These are phyloP conservation scores for Melampsora americana DNA, from an alignment of 1,284 basidiomycete genomes.

Conservation along the genomic window DNA sequence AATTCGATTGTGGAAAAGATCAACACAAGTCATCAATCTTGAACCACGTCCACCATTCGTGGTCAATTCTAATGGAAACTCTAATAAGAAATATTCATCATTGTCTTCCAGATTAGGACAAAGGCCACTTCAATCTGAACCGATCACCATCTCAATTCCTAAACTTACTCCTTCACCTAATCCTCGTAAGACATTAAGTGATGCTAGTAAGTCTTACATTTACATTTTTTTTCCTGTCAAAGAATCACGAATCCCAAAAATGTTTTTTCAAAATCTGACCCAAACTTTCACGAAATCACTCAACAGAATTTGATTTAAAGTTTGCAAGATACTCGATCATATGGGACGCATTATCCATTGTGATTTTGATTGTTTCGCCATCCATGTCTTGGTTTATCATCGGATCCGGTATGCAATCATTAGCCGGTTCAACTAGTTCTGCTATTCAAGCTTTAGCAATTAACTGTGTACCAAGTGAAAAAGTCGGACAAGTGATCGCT, in stretches of 20 bases:
- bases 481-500: neutral
- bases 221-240: neutral
- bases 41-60: neutral
- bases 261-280: no score
- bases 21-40: neutral
- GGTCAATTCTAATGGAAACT: neutral
- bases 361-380: neutral
- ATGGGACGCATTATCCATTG: neutral
- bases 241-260: neutral
- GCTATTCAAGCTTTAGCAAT: neutral
- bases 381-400: neutral
- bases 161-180: neutral
- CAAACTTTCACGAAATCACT: slow-evolving; percentile 13
- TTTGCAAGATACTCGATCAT: slow-evolving; percentile 4
- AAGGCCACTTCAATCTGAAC: neutral
- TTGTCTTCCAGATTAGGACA: neutral
- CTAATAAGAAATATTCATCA: neutral
- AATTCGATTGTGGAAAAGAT: slow-evolving; percentile 34
- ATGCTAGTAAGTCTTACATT: slow-evolving; percentile 1
- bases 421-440: neutral
- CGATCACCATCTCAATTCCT: neutral
- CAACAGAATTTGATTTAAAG: neutral
- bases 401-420: neutral
- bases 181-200: neutral
- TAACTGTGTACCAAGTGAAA: neutral